These are phyloP conservation scores for Rhizodiscina lignyota DNA, from an alignment of 495 filamentous ascomycete species.

Conservation along the genomic window DNA sequence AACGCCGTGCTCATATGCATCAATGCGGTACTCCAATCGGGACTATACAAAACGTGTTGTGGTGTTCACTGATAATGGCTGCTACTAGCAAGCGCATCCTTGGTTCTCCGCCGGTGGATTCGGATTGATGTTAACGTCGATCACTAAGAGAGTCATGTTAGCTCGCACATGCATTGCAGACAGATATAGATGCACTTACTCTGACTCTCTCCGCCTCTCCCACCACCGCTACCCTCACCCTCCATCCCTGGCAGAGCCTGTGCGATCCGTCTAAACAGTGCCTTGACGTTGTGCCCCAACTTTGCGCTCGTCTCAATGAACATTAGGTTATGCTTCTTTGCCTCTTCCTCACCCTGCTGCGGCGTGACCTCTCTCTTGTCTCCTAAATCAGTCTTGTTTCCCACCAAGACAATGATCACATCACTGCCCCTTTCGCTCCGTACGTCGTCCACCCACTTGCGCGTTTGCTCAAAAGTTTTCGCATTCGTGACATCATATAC, in stretches of 20 bases:
- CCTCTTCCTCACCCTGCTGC: constrained; percentile 89
- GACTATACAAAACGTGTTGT: no score
- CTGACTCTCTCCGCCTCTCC: constrained; percentile 22
- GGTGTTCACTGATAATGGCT: no score
- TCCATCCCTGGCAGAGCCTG: constrained; percentile 98
- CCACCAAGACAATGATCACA: constrained; percentile 95
- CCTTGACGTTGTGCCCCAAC: constrained; percentile 95
- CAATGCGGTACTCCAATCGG: no score
- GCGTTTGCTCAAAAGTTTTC: constrained; percentile 92
- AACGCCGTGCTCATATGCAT: no score
- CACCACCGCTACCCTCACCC: constrained; percentile 40
- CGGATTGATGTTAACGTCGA: constrained; percentile 82
- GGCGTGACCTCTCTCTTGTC: constrained; percentile 95
- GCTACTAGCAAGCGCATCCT: constrained; percentile 54
- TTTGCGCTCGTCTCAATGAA: constrained; percentile 98
- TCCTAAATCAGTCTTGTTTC: constrained; percentile 97
- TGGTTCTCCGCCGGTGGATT: constrained; percentile 55
- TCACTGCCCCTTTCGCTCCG: constrained; percentile 92
- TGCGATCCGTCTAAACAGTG: constrained; percentile 88
- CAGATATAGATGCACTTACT: constrained; percentile 15
- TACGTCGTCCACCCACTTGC: constrained; percentile 99
- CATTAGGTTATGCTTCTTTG: constrained; percentile 92
- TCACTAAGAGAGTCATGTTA: constrained; percentile 49
- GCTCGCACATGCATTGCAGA: no score
- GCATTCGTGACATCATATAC: constrained; percentile 98